Evolutionary conservation across 1,284 basidiomycete genomes (phyloP), one percentile per base, ranked within the genome.

Genomic region (Cryptococcus jaspeensis): DNA sequence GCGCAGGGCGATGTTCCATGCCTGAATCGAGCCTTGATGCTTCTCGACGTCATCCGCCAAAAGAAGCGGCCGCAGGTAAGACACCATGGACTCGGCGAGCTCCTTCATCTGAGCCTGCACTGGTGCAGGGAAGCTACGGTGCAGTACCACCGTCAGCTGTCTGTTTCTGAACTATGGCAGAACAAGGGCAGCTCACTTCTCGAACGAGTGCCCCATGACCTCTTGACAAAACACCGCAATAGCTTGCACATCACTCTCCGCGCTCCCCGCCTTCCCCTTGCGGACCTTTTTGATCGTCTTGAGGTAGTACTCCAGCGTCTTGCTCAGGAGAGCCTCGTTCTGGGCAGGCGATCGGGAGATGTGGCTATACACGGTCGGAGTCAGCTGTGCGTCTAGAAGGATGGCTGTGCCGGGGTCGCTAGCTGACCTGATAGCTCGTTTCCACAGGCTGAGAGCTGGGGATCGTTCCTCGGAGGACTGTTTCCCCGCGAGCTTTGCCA

Each of bases 141-240:
- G n/a, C n/a, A 44, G 43, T 23, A 16, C 13, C 9, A 32, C 28
- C 28, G 28, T 32, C 28, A 32, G 28, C 9, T 9, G 28, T 32
- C 4, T 32, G 9, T 9, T 9, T 32, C 28, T 32, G 5, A 32
- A 32, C 5, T 9, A 9, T 32, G 28, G 9, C 3, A 25, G 12
- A 16, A 25, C 28, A 28, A 16, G n/a, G n/a, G n/a, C n/a, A 12
- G 40, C 56, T 40, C 22, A 58, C 56, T n/a, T 50, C 32, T 58
- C 36, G 6, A 54, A 8, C 5, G 35, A 18, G 20, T 47, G 43
- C 32, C 1, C n/a, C 47, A 54, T 58, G 18, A 46, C 13, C 8
- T 32, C 18, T 5, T 41, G 22, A 41, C 43, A 58, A 28, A 58
- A 58, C 3, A 46, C 25, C 2, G 44, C 25, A 25, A 46, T 22